These are phyloP conservation scores for Alternaria brassicae DNA, from an alignment of 2,329 filamentous ascomycete species.

Conservation along the genomic window DNA sequence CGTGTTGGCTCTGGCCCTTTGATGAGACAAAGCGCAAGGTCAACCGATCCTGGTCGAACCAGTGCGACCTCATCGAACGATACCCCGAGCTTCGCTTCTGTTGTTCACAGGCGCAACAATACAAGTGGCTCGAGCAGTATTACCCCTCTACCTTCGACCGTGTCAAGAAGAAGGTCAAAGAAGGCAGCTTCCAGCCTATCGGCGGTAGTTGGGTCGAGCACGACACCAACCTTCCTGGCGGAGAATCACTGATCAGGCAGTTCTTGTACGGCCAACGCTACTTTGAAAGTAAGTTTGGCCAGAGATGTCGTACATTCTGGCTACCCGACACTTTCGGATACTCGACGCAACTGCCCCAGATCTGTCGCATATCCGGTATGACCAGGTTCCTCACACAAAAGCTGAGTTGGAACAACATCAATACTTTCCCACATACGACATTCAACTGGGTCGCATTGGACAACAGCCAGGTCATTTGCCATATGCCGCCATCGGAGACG, in stretches of 20 bases:
- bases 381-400: slow-evolving; percentile 97
- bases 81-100: slow-evolving; percentile 94
- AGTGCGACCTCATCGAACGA: slow-evolving; percentile 92
- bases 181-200: slow-evolving; percentile 91
- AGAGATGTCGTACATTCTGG: slow-evolving; percentile 92
- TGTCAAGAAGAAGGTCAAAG: slow-evolving; percentile 88
- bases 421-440: slow-evolving; percentile 97
- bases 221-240: slow-evolving; percentile 96
- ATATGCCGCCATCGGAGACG: slow-evolving; percentile 95
- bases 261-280: slow-evolving; percentile 96
- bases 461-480: slow-evolving; percentile 94
- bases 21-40: slow-evolving; percentile 98
- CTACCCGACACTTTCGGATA: slow-evolving; percentile 98
- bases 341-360: slow-evolving; percentile 89
- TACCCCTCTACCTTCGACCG: slow-evolving; percentile 90
- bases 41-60: slow-evolving; percentile 93
- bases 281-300: slow-evolving; percentile 91
- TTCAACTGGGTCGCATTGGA: slow-evolving; percentile 99
- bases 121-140: slow-evolving; percentile 91
- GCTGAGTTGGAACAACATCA: slow-evolving; percentile 99
- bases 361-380: slow-evolving; percentile 96
- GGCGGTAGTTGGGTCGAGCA: slow-evolving; percentile 99
- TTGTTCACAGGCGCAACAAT: slow-evolving; percentile 94
- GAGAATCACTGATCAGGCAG: slow-evolving; percentile 91
- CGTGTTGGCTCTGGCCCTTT: slow-evolving; percentile 98